These are phyloP conservation scores for Hypomontagnella monticulosa DNA, from an alignment of 495 filamentous ascomycete species.

Conservation along the genomic window DNA sequence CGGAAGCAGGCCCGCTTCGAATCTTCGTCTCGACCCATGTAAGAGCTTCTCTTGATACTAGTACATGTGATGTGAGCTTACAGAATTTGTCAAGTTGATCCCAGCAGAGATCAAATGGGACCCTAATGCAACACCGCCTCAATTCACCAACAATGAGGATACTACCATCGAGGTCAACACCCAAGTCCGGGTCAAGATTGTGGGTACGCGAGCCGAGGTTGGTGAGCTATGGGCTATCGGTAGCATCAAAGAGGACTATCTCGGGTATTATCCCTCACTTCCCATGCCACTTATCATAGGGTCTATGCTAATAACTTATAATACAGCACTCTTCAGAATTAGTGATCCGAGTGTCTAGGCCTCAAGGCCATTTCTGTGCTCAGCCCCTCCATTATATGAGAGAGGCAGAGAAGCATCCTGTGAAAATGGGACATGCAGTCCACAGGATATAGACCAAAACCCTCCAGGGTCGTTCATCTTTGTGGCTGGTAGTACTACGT, in stretches of 20 bases:
- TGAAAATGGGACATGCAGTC: not conserved
- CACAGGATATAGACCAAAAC: constrained; percentile 19
- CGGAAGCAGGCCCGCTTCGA: constrained; percentile 83
- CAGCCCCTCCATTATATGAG: not conserved
- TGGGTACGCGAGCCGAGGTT: constrained; percentile 90
- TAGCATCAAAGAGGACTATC: constrained; percentile 89
- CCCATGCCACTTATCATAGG: not conserved
- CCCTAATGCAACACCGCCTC: constrained; percentile 83
- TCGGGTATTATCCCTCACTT: constrained; percentile 52
- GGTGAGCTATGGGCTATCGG: constrained; percentile 95
- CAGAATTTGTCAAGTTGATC: constrained; percentile 72
- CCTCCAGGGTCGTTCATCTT: constrained; percentile 9
- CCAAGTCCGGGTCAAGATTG: constrained; percentile 90
- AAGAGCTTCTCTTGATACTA: constrained; percentile 48
- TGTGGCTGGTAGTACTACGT: constrained; percentile 17
- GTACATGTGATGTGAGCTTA: constrained; percentile 18
- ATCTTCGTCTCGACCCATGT: constrained; percentile 92
- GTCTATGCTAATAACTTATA: constrained; percentile 7
- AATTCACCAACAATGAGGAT: constrained; percentile 87
- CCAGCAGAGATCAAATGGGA: constrained; percentile 93
- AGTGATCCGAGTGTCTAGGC: not conserved
- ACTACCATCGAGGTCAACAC: constrained; percentile 94
- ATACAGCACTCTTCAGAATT: constrained; percentile 30
- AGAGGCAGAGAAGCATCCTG: not conserved
- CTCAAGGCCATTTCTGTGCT: not conserved